Conservation (phyloP, 1,284 basidiomycete genomes). For the Pseudozyma tsukubaensis region DNA sequence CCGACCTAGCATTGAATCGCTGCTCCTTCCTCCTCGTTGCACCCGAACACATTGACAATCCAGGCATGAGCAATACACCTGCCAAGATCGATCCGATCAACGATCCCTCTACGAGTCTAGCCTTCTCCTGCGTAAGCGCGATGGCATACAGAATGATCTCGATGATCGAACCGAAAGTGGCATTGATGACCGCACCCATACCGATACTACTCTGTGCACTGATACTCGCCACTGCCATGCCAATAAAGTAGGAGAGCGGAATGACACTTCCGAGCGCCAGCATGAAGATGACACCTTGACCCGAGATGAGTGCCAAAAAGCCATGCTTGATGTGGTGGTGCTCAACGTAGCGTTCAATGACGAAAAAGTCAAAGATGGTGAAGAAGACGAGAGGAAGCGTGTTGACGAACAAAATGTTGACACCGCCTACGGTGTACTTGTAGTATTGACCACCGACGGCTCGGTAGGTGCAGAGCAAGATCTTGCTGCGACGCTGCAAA, state of each 20-base stretch:
- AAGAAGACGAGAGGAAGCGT: conserved; percentile 93
- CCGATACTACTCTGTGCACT: conserved; percentile 97
- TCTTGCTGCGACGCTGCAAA: conserved; percentile 72
- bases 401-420: conserved; percentile 98
- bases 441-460: conserved; percentile 93
- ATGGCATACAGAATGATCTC: conserved; percentile 95
- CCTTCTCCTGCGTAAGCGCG: conserved; percentile 88
- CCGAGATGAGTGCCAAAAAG: conserved; percentile 79
- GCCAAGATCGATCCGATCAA: conserved; percentile 94
- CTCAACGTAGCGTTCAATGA: conserved; percentile 81
- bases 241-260: conserved; percentile 97
- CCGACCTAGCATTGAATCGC: conserved; percentile 96
- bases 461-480: conserved; percentile 93
- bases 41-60: conserved; percentile 94
- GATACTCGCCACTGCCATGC: conserved; percentile 99
- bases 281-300: conserved; percentile 84
- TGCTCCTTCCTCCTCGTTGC: conserved; percentile 93
- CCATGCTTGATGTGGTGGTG: conserved; percentile 73
- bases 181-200: conserved; percentile 99
- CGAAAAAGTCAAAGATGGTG: conserved; percentile 90
- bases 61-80: conserved; percentile 96
- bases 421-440: conserved; percentile 98
- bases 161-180: conserved; percentile 97
- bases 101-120: conserved; percentile 93
- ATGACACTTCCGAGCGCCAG: conserved; percentile 91